Conservation (phyloP, 2,329 filamentous ascomycete genomes). For the Venturia oleaginea region DNA sequence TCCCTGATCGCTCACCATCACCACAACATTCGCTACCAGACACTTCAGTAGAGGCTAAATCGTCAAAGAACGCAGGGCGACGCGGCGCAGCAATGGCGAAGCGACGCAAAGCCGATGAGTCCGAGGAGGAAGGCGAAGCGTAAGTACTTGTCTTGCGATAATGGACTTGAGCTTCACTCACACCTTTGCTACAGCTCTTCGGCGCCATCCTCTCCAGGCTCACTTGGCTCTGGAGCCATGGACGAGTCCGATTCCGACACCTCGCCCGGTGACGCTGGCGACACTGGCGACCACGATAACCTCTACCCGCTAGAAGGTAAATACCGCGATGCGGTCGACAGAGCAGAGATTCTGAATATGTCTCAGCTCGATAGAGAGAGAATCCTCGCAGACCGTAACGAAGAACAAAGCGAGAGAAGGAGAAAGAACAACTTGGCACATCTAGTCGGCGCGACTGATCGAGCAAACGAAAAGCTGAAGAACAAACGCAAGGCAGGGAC, state of each 20-base stretch:
- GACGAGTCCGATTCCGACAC: slow-evolving; percentile 59
- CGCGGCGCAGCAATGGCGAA: slow-evolving; percentile 35
- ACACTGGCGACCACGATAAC: slow-evolving; percentile 52
- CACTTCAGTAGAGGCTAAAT: slow-evolving; percentile 7
- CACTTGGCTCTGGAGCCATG: slow-evolving; percentile 77
- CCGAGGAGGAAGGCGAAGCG: slow-evolving; percentile 73
- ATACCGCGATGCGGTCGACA: slow-evolving; percentile 50
- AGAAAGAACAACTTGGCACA: slow-evolving; percentile 75
- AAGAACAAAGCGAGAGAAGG: slow-evolving; percentile 70
- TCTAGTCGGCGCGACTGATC: slow-evolving; percentile 53
- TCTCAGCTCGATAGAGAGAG: slow-evolving; percentile 87
- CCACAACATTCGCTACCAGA: slow-evolving; percentile 9
- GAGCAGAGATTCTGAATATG: slow-evolving; percentile 64
- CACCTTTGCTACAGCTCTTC: slow-evolving; percentile 49
- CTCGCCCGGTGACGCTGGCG: slow-evolving; percentile 32
- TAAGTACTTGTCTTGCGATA: slow-evolving; percentile 42
- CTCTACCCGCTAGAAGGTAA: slow-evolving; percentile 82
- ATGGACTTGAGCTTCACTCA: slow-evolving; percentile 15
- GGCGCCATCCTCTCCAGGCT: slow-evolving; percentile 59
- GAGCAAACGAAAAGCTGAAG: neutral
- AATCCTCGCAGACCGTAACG: slow-evolving; percentile 77
- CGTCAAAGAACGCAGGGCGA: slow-evolving; percentile 22
- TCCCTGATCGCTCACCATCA: slow-evolving; percentile 25
- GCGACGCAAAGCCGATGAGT: slow-evolving; percentile 50
- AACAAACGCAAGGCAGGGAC: slow-evolving; percentile 67